Evolutionary conservation across 1,284 basidiomycete species (phyloP).

Genomic region (Puccinia sorghi): DNA sequence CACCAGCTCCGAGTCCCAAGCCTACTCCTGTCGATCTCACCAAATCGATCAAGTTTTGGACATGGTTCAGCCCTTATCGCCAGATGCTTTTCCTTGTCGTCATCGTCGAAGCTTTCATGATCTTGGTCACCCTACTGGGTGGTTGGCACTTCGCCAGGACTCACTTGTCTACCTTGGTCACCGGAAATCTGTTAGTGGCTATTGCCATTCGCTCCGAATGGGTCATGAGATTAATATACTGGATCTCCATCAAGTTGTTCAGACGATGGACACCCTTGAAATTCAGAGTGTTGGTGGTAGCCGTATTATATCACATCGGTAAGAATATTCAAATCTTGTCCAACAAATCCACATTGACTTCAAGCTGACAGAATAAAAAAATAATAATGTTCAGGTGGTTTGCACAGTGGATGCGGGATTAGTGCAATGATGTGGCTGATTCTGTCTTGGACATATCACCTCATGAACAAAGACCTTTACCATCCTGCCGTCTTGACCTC

Average conservation of each 20-base stretch:
- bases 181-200: conserved; percentile 65
- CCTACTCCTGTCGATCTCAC: conserved; percentile 30
- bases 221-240: conserved; percentile 67
- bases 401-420: conserved; percentile 71
- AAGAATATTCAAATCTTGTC: neutral
- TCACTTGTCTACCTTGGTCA: conserved; percentile 67
- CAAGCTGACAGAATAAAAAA: neutral
- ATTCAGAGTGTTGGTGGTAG: conserved; percentile 38
- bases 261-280: conserved; percentile 32
- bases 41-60: conserved; percentile 42
- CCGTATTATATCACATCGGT: conserved; percentile 49
- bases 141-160: conserved; percentile 67
- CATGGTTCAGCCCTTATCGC: conserved; percentile 61
- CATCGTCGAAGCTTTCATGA: conserved; percentile 65
- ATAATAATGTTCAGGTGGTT: conserved; percentile 63
- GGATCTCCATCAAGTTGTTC: conserved; percentile 59
- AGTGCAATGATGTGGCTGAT: conserved; percentile 64
- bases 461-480: conserved; percentile 65
- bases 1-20: conserved; percentile 23
- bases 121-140: conserved; percentile 67
- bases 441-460: conserved; percentile 64
- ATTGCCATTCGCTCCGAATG: conserved; percentile 67
- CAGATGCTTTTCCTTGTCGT: conserved; percentile 69
- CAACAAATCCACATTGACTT: neutral
- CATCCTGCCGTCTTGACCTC: conserved; percentile 65